A percentile compares a stretch with the other conserved stretches of the same genome.
phyloP scores from a whole-genome alignment of 805 yeast species.

The Grigorovia jiainica region DNA sequence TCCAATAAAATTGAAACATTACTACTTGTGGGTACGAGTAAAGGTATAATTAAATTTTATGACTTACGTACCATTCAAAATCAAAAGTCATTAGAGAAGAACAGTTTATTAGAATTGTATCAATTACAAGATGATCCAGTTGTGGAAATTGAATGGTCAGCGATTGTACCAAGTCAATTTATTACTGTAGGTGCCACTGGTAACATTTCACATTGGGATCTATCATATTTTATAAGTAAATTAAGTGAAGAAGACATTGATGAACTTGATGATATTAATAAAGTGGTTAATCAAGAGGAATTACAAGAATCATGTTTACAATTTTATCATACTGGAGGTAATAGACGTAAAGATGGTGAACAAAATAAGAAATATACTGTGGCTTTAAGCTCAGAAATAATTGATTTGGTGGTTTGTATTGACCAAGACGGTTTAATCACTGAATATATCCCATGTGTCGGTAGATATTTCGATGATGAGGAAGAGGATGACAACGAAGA shows the following conservation, averaged over 20 bases:
- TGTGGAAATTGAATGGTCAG: conserved; percentile 18
- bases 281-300: conserved; percentile 1
- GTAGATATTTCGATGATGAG: conserved; percentile 12
- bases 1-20: conserved; percentile 19
- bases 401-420: conserved; percentile 19
- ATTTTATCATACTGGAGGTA: conserved; percentile 26
- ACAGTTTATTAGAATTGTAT: conserved; percentile 14
- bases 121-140: conserved; percentile 22
- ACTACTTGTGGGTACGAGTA: conserved; percentile 23
- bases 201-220: conserved; percentile 27
- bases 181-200: conserved; percentile 24
- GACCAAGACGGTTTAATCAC: conserved; percentile 24
- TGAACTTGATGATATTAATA: neutral
- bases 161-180: conserved; percentile 17
- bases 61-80: conserved; percentile 22
- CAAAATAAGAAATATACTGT: conserved; percentile 13
- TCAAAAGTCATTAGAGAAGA: neutral
- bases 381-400: conserved; percentile 18
- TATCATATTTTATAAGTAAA: conserved; percentile 31
- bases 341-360: conserved; percentile 15
- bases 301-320: conserved; percentile 14
- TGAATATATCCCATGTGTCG: conserved; percentile 22
- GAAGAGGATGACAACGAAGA: conserved; percentile 3
- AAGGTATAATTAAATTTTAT: conserved; percentile 25
- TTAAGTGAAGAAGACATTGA: conserved; percentile 32